Percentiles rank a stretch among this genome's conserved stretches.
Conservation (phyloP, 2,329 filamentous ascomycete species). For the Talaromyces sp. region DNA sequence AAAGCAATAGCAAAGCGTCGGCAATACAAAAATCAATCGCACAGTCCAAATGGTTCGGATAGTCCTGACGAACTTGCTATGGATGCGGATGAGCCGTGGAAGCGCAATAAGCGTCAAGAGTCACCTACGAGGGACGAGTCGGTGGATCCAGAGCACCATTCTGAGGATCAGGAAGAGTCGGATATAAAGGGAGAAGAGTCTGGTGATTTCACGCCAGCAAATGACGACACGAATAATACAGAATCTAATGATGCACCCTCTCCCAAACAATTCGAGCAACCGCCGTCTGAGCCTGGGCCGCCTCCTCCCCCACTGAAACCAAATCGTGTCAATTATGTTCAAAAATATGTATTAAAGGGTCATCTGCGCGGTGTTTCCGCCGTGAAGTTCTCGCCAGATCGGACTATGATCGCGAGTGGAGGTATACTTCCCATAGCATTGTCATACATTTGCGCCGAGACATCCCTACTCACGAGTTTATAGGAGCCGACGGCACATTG, state of each 20-base stretch:
- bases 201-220: conserved; percentile 18
- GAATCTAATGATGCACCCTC: conserved; percentile 17
- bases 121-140: conserved; percentile 19
- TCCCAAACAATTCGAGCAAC: conserved; percentile 26
- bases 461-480: conserved; percentile 14
- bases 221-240: conserved; percentile 18
- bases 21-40: conserved; percentile 24
- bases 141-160: not conserved
- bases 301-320: conserved; percentile 49
- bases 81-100: conserved; percentile 38
- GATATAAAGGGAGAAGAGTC: conserved; percentile 20
- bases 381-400: conserved; percentile 88
- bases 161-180: conserved; percentile 19
- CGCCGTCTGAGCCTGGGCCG: conserved; percentile 38
- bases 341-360: conserved; percentile 68
- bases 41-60: conserved; percentile 33
- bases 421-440: conserved; percentile 46
- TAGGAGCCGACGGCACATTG: conserved; percentile 78
- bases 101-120: conserved; percentile 18
- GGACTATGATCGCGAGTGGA: conserved; percentile 81
- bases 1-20: conserved; percentile 32
- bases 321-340: conserved; percentile 62
- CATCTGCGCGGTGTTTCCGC: conserved; percentile 77
- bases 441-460: not conserved
- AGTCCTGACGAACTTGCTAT: conserved; percentile 47